Evolutionary conservation across 1,284 basidiomycete genomes (phyloP), one percentile per base, ranked within the genome.

Genomic region (Rhodotorula sp.): DNA sequence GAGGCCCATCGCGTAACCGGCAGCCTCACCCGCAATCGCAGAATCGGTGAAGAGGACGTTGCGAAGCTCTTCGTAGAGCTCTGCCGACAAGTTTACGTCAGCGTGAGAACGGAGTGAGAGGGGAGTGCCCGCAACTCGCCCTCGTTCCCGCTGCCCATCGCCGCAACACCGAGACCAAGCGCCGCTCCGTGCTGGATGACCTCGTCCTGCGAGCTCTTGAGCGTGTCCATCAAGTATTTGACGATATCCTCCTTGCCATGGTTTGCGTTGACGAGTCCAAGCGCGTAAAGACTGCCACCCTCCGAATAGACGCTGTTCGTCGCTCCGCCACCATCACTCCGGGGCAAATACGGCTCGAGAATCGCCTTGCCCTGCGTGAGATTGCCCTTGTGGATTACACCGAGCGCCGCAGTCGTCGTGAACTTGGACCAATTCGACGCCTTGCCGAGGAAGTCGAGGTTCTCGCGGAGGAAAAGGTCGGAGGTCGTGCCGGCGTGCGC

Each of bases 351-450:
- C 0, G 94, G 94, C n/a, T 89, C 89, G 37, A 98, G 86, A 62
- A 97, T 91, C 62, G 87, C 88, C 86, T 90, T 89, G 62, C 92
- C 93, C 80, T 95, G 90, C 76, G 92, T 88, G 77, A 93, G 90
- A 79, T 93, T 94, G 55, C 94, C 94, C 76, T 94, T 94, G 83
- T 97, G 93, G 74, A 98, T 96, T 62, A 97, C 91, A 76, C 94
- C 94, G 31, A 98, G 87, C 13, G 90, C 92, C 31, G 94, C 93
- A 11, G 94, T 96, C 4, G 94, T 91, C 13, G 92, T 91, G 82
- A 97, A 98, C 79, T 97, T 98, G 54, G 92, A 91, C 94, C 94
- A 98, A 79, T 98, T 96, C 52, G 89, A 89, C 4, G 94, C 94
- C 69, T 91, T 85, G 31, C 87, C 90, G 2, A 98, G 86, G 92